These are phyloP conservation scores for Carex parvula DNA, from an alignment of 176 grass and related monocot species.

Conservation along the genomic window DNA sequence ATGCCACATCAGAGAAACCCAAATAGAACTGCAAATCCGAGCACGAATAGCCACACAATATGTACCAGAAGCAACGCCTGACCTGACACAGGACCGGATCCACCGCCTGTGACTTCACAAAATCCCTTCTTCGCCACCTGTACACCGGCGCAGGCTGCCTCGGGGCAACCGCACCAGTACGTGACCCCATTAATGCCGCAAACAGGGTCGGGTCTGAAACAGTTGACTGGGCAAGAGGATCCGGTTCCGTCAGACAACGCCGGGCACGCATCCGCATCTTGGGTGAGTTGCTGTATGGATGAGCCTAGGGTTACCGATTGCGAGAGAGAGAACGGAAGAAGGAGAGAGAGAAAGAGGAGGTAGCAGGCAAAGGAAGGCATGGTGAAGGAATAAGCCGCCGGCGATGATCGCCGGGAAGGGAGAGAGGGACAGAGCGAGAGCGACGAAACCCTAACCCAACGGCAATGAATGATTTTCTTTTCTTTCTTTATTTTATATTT, in stretches of 20 bases:
- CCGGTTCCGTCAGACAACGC: slow-evolving; percentile 29
- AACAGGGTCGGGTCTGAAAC: slow-evolving; percentile 82
- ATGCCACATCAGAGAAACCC: slow-evolving; percentile 56
- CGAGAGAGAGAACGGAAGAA: slow-evolving; percentile 30
- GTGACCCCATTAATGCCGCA: slow-evolving; percentile 73
- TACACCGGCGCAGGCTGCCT: slow-evolving; percentile 74
- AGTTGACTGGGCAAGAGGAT: slow-evolving; percentile 53
- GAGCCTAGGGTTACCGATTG: slow-evolving; percentile 47
- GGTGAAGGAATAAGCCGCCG: slow-evolving; percentile 26
- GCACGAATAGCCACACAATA: slow-evolving; percentile 91
- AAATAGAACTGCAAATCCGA: slow-evolving; percentile 74
- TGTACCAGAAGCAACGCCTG: slow-evolving; percentile 83
- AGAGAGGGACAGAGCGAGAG: neutral
- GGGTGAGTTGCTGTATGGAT: neutral
- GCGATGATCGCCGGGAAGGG: slow-evolving; percentile 33
- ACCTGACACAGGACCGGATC: slow-evolving; percentile 56
- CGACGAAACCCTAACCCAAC: slow-evolving; percentile 24
- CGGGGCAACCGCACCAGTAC: slow-evolving; percentile 83
- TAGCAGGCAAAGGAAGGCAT: slow-evolving; percentile 31
- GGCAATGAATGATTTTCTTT: neutral
- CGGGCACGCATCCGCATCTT: slow-evolving; percentile 41
- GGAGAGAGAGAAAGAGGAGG: slow-evolving; percentile 27
- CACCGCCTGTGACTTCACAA: slow-evolving; percentile 64
- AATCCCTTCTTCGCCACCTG: slow-evolving; percentile 58
- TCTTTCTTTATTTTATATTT: neutral